phyloP scores from a whole-genome alignment of 768 basidiomycete genomes.

The Leucosporidium creatinivorum region DNA sequence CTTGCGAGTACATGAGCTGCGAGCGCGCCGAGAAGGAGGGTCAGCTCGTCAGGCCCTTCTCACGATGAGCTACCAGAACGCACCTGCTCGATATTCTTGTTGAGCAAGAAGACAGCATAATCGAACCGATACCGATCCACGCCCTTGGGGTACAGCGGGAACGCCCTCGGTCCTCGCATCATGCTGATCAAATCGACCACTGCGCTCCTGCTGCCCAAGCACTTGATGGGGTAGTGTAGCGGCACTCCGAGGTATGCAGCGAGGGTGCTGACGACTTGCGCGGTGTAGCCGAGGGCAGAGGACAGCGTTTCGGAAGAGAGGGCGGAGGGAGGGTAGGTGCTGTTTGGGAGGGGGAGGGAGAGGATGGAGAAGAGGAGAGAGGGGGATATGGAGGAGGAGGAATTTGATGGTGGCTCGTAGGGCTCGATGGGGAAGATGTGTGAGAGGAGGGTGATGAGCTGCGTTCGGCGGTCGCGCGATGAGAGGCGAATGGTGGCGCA shows the following conservation, averaged over 20 bases:
- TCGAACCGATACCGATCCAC: constrained; percentile 96
- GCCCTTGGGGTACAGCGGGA: constrained; percentile 87
- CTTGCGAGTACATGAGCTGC: constrained; percentile 48
- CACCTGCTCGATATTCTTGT: constrained; percentile 96
- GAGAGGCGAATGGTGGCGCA: constrained; percentile 6
- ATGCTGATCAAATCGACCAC: constrained; percentile 87
- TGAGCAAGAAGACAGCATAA: constrained; percentile 91
- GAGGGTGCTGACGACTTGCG: constrained; percentile 74
- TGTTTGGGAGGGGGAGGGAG: constrained; percentile 78
- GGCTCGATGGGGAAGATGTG: constrained; percentile 82
- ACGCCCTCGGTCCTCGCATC: constrained; percentile 95
- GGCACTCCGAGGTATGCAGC: constrained; percentile 67
- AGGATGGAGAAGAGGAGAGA: constrained; percentile 86
- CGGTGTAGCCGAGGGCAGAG: constrained; percentile 82
- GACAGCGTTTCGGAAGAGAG: constrained; percentile 85
- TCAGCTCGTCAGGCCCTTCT: background rate
- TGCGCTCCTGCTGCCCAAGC: constrained; percentile 78
- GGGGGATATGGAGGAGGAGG: background rate
- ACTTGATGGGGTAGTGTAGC: constrained; percentile 82
- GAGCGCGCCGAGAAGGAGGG: too few relatives aligned
- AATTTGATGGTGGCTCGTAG: constrained; percentile 53
- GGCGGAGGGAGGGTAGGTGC: constrained; percentile 55
- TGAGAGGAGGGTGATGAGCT: constrained; percentile 61
- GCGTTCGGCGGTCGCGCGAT: constrained; percentile 10
- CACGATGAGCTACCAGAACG: constrained; percentile 27